Percentiles rank a stretch among this genome's conserved stretches.
Evolutionary conservation across 768 basidiomycete genomes (phyloP).

Genomic region (Mycena polygramma): DNA sequence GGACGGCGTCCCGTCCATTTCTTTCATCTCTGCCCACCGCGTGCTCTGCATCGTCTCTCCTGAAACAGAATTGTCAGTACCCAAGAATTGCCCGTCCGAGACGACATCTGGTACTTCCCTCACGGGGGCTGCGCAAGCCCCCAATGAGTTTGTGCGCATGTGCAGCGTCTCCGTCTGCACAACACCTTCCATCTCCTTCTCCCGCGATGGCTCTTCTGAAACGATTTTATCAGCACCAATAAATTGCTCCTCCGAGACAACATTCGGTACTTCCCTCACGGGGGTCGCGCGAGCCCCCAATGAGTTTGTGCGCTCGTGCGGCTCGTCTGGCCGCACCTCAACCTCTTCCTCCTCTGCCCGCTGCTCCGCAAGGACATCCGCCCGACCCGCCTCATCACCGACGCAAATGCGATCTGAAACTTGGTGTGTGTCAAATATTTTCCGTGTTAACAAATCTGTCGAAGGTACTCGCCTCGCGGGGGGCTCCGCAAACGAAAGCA

Average conservation of each 20-base stretch:
- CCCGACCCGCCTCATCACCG: background rate
- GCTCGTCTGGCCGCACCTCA: too few relatives aligned
- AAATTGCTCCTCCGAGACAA: too few relatives aligned
- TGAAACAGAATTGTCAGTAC: too few relatives aligned
- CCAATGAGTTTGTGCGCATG: conserved; percentile 8
- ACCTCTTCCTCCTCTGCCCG: too few relatives aligned
- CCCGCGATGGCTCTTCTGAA: too few relatives aligned
- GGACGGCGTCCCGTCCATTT: background rate
- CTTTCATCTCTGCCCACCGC: background rate
- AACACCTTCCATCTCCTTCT: background rate
- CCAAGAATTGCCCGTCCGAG: too few relatives aligned
- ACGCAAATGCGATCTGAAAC: too few relatives aligned
- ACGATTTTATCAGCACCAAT: background rate
- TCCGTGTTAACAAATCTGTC: too few relatives aligned
- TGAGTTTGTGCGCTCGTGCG: conserved; percentile 4
- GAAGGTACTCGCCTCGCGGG: conserved; percentile 20
- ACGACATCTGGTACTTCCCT: conserved; percentile 16
- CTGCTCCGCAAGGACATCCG: background rate
- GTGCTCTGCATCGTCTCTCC: too few relatives aligned
- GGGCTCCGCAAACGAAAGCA: conserved; percentile 18
- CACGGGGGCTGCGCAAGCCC: conserved; percentile 18
- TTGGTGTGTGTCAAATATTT: too few relatives aligned
- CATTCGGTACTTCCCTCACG: conserved; percentile 18
- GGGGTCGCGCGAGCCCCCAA: conserved; percentile 20
- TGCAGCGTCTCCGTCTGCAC: background rate